Evolutionary conservation across 2,329 filamentous ascomycete species (phyloP), one percentile per base, ranked within the genome.

Genomic region (Hypoxylon sp.): DNA sequence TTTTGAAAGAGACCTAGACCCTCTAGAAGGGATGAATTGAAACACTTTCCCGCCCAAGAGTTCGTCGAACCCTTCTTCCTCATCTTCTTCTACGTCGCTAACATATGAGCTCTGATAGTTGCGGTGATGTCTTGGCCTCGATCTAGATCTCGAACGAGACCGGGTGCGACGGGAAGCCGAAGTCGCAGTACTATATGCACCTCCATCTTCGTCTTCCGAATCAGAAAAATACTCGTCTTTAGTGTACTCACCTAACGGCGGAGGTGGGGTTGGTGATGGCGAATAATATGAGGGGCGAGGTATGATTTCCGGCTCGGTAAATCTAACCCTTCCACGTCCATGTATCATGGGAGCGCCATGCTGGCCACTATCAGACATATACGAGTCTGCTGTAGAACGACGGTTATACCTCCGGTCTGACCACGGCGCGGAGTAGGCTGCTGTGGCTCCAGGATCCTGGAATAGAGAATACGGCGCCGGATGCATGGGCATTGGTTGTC

Each of bases 21-120:
- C 46, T 53, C 61, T 61, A 9, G 61, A 63, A 41, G 65, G 61
- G 14, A 63, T 21, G 19, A 60, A 68, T 32, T 63, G 58, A 17
- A 65, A 68, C 46, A 65, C 61, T 36, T 58, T 67, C 2, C 60
- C 64, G 2, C 64, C 67, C 17, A 70, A 32, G 5, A 45, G 7
- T 32, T 65, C 65, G 17, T 70, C 65, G 21, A 65, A 63, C 11
- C 53, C 60, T 41, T 60, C 57, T 41, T 63, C 63, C 5, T 60
- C 60, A 1, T 70, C 63, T n/a, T 61, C 51, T 3, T 50, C 61
- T 3, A 38, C 11, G 45, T 65, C 58, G n/a, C 28, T 43, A 7
- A 4, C 30, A 32, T 60, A 62, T 41, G 58, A 48, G 25, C 23
- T 52, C 30, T 43, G 51, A 25, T 43, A 57, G 13, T 17, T 9